Evolutionary conservation across 108 stramenopile species (phyloP).

Genomic region (Ochromonas danica): DNA sequence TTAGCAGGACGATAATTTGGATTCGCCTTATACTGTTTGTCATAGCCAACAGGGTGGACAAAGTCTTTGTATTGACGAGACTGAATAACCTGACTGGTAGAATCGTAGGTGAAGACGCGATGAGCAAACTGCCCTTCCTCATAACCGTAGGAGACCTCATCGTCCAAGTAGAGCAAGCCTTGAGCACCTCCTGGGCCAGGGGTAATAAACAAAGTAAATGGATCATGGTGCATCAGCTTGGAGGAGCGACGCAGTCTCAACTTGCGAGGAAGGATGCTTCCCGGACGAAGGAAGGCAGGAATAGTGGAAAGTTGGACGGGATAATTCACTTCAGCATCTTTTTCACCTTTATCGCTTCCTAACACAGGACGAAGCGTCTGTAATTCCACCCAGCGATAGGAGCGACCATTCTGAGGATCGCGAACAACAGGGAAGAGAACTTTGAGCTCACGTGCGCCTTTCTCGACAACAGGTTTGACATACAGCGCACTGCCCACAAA

Average conservation of each 20-base stretch:
- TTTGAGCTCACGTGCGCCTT: conserved; percentile 67
- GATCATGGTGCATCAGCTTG: conserved; percentile 82
- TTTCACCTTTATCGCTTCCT: neutral
- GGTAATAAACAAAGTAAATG: conserved; percentile 91
- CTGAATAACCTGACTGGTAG: neutral
- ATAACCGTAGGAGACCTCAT: conserved; percentile 81
- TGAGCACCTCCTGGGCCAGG: conserved; percentile 65
- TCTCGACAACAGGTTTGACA: conserved; percentile 86
- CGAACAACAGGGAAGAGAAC: conserved; percentile 84
- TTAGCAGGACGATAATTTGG: conserved; percentile 63
- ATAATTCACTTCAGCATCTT: neutral
- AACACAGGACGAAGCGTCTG: conserved; percentile 61
- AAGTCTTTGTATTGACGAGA: neutral
- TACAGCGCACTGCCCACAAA: conserved; percentile 90
- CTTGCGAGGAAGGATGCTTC: conserved; percentile 82
- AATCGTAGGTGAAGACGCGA: conserved; percentile 38
- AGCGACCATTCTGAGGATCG: conserved; percentile 33
- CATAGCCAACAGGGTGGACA: neutral
- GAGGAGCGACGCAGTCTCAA: conserved; percentile 85
- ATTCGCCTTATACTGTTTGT: conserved; percentile 43
- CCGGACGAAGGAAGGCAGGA: conserved; percentile 46
- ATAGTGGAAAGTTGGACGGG: conserved; percentile 41
- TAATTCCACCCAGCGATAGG: conserved; percentile 67
- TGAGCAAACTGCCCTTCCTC: conserved; percentile 16
- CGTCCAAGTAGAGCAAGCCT: conserved; percentile 91